phyloP scores from a whole-genome alignment of 345 rosid species.

The Populus pruinosa region DNA sequence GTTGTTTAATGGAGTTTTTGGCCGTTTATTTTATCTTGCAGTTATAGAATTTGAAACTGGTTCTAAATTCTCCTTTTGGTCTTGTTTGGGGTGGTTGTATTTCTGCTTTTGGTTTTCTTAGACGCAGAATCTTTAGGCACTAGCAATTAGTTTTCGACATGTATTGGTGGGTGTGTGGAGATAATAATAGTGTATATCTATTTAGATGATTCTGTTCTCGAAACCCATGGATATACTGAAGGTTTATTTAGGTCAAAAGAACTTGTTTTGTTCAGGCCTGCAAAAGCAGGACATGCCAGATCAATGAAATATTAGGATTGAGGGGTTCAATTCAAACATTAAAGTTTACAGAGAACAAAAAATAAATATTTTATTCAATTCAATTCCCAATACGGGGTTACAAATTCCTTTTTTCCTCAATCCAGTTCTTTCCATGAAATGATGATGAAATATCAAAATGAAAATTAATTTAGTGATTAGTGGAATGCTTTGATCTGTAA shows the following conservation, averaged over 20 bases:
- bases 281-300: neutral
- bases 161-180: neutral
- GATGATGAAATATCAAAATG: neutral
- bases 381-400: neutral
- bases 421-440: neutral
- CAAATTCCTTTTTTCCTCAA: neutral
- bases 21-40: neutral
- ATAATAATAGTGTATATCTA: neutral
- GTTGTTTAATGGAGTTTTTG: neutral
- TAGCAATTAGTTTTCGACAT: neutral
- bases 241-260: neutral
- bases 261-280: neutral
- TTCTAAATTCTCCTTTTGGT: neutral
- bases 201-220: neutral
- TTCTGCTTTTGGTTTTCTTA: slow-evolving; percentile 1
- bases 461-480: neutral
- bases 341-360: neutral
- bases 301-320: too few relatives aligned
- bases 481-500: neutral
- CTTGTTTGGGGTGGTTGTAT: neutral
- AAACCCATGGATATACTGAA: neutral
- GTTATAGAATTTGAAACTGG: neutral
- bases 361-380: neutral
- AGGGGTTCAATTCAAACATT: neutral
- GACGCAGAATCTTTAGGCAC: neutral